phyloP scores from a whole-genome alignment of 208 protist genomes.

The Histomonas meleagridis region DNA sequence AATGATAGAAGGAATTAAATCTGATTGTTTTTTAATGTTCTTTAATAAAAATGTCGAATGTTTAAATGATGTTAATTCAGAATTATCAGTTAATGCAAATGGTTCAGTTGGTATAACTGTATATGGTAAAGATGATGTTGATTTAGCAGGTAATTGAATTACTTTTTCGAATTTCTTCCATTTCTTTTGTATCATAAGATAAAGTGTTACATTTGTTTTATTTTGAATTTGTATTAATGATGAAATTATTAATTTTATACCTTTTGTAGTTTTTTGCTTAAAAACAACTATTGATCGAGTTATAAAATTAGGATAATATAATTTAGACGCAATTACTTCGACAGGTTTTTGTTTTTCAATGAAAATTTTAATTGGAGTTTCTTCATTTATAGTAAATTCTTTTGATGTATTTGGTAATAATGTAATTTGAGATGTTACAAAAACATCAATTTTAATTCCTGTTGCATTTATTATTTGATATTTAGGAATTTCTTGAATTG shows the following conservation, averaged over 20 bases:
- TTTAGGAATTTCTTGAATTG: background rate
- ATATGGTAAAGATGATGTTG: background rate
- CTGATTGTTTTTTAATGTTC: background rate
- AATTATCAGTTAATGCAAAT: background rate
- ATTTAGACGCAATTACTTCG: background rate
- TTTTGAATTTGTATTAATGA: background rate
- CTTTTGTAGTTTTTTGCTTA: background rate
- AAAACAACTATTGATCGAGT: background rate
- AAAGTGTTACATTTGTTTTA: background rate
- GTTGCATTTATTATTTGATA: background rate
- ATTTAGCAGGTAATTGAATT: background rate
- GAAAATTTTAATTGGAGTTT: background rate
- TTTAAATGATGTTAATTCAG: background rate
- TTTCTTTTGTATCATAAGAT: background rate
- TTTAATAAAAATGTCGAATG: background rate
- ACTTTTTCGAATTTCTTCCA: background rate
- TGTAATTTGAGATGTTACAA: background rate
- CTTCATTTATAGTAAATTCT: background rate
- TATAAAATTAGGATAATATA: background rate
- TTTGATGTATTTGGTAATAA: background rate
- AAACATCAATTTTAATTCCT: background rate
- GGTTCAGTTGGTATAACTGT: background rate
- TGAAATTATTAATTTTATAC: background rate
- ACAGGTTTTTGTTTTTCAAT: background rate
- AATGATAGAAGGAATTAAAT: background rate